Conservation (phyloP, 768 basidiomycete genomes). For the Amanita thiersii region DNA sequence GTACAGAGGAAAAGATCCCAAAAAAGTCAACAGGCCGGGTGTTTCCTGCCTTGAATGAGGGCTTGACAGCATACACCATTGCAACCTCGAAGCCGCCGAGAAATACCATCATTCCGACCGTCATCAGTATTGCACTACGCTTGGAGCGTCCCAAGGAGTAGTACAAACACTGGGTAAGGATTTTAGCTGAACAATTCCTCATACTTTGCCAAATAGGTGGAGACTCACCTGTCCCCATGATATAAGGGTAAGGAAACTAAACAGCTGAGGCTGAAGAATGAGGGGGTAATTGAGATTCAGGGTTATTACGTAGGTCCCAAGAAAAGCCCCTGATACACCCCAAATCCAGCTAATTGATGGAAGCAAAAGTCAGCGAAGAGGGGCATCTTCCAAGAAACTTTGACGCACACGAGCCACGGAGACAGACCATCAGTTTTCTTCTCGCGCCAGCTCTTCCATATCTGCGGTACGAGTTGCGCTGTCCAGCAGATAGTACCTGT, state of each 20-base stretch:
- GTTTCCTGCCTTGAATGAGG: conserved; percentile 23
- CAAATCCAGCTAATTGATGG: conserved; percentile 42
- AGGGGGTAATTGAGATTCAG: conserved; percentile 67
- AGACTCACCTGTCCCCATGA: conserved; percentile 58
- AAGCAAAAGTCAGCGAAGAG: background rate
- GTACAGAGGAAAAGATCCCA: conserved; percentile 50
- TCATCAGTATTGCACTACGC: conserved; percentile 23
- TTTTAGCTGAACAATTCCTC: background rate
- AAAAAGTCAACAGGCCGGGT: conserved; percentile 38
- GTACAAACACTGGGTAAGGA: conserved; percentile 52
- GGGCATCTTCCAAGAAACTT: background rate
- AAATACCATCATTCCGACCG: conserved; percentile 29
- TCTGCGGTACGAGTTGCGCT: conserved; percentile 59
- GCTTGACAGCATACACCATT: conserved; percentile 52
- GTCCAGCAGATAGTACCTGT: conserved; percentile 65
- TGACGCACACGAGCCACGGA: conserved; percentile 50
- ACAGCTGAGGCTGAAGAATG: conserved; percentile 59
- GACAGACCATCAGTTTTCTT: conserved; percentile 69
- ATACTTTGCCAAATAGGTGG: background rate
- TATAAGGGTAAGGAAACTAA: conserved; percentile 49
- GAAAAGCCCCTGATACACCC: conserved; percentile 48
- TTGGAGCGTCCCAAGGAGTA: conserved; percentile 43
- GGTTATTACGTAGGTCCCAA: conserved; percentile 62
- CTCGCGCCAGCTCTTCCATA: conserved; percentile 62
- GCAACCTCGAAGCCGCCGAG: conserved; percentile 52